These are phyloP conservation scores for Mortierella sp. DNA, from an alignment of 371 early-diverging fungal species.

Conservation along the genomic window DNA sequence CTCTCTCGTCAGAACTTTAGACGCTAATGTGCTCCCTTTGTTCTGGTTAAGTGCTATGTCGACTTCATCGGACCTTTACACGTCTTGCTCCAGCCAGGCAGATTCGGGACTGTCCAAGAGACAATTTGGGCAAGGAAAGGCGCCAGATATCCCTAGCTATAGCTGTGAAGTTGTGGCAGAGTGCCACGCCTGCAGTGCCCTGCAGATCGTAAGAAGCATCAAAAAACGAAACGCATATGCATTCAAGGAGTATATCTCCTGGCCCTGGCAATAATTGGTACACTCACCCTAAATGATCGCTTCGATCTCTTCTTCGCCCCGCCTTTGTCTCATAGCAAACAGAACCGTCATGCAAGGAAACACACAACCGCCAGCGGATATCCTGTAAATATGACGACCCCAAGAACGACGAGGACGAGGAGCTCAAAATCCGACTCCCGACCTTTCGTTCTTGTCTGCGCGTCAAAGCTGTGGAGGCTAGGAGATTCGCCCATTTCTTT, in stretches of 20 bases:
- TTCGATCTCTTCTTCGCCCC: no score
- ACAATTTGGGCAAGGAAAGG: slow-evolving; percentile 5
- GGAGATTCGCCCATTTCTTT: slow-evolving; percentile 47
- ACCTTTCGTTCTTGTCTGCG: slow-evolving; percentile 35
- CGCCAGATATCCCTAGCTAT: slow-evolving; percentile 11
- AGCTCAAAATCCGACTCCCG: slow-evolving; percentile 40
- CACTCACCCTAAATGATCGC: no score
- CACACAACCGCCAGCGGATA: slow-evolving; percentile 42
- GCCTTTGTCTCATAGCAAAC: slow-evolving; percentile 48
- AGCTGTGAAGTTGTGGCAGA: slow-evolving; percentile 34
- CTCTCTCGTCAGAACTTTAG: not conserved
- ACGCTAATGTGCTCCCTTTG: not conserved
- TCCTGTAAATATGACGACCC: slow-evolving; percentile 50
- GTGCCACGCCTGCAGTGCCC: slow-evolving; percentile 31
- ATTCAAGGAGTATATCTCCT: no score
- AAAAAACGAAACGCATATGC: no score
- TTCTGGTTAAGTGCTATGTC: no score
- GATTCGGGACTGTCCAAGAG: slow-evolving; percentile 2
- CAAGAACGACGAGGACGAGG: slow-evolving; percentile 44
- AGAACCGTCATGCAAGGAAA: slow-evolving; percentile 26
- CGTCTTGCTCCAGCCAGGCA: not conserved
- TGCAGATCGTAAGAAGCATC: slow-evolving; percentile 41
- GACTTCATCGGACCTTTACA: slow-evolving; percentile 1
- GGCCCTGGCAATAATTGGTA: no score
- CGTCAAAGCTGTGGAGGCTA: slow-evolving; percentile 49